phyloP scores from a whole-genome alignment of 768 basidiomycete genomes.

The Tubosaeta brunneosetosa region DNA sequence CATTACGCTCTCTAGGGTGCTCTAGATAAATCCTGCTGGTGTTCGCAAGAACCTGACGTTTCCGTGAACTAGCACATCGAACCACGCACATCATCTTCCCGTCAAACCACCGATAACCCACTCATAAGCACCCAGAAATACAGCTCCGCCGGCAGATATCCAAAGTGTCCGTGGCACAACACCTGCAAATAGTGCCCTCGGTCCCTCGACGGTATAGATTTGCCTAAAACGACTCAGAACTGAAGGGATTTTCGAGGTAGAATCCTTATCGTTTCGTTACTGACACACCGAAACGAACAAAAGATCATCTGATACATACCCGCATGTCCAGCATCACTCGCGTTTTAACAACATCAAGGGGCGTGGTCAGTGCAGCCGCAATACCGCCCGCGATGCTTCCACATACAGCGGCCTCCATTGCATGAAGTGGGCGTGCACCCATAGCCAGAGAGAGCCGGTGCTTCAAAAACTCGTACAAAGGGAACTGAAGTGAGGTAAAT shows the following conservation, averaged over 20 bases:
- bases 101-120: slow-evolving; percentile 57
- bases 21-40: not conserved
- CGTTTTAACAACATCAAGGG: slow-evolving; percentile 94
- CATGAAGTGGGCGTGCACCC: slow-evolving; percentile 53
- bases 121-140: slow-evolving; percentile 97
- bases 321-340: slow-evolving; percentile 92
- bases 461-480: slow-evolving; percentile 89
- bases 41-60: not conserved
- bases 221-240: slow-evolving; percentile 50
- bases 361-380: slow-evolving; percentile 88
- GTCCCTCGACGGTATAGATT: slow-evolving; percentile 73
- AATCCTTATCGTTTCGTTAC: slow-evolving; percentile 36
- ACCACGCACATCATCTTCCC: slow-evolving; percentile 12
- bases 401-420: slow-evolving; percentile 79
- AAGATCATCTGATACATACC: slow-evolving; percentile 40
- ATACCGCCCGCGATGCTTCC: slow-evolving; percentile 89
- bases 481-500: slow-evolving; percentile 94
- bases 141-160: slow-evolving; percentile 95
- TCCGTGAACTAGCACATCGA: not conserved
- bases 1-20: no score
- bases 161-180: slow-evolving; percentile 89
- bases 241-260: slow-evolving; percentile 49
- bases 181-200: slow-evolving; percentile 75
- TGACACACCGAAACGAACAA: not conserved
- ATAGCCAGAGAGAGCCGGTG: slow-evolving; percentile 51